These are phyloP conservation scores for Macroventuria anomochaeta DNA, from an alignment of 2,329 filamentous ascomycete genomes.

Conservation along the genomic window DNA sequence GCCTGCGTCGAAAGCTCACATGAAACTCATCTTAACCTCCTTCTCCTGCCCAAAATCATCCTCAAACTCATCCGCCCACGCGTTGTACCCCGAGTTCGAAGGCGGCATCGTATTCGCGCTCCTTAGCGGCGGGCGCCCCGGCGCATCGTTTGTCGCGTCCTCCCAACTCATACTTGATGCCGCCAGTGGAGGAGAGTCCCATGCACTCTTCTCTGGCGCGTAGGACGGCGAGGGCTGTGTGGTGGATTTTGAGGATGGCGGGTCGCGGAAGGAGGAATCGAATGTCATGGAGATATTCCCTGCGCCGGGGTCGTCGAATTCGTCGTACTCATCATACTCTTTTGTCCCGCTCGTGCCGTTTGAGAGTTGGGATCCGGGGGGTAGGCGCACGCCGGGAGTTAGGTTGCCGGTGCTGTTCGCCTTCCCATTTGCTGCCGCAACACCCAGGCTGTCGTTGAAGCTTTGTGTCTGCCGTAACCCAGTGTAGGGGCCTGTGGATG, in stretches of 20 bases:
- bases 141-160: conserved; percentile 19
- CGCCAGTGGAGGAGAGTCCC: neutral
- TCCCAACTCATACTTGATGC: conserved; percentile 3
- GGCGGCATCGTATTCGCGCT: conserved; percentile 38
- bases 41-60: conserved; percentile 55
- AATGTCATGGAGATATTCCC: conserved; percentile 53
- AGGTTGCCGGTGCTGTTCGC: conserved; percentile 26
- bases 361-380: conserved; percentile 19
- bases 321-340: conserved; percentile 46
- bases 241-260: too few relatives aligned
- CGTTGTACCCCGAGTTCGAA: conserved; percentile 49
- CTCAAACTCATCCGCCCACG: conserved; percentile 57
- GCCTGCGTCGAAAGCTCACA: conserved; percentile 18
- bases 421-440: conserved; percentile 12
- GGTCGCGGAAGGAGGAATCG: conserved; percentile 47
- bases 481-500: conserved; percentile 28
- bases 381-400: conserved; percentile 3
- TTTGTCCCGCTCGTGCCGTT: conserved; percentile 25
- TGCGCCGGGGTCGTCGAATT: conserved; percentile 37
- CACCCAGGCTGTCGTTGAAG: conserved; percentile 47
- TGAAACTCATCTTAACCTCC: conserved; percentile 58
- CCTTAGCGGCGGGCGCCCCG: conserved; percentile 39
- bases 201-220: neutral
- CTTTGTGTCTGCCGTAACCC: conserved; percentile 51
- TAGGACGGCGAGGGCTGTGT: too few relatives aligned